Conservation (phyloP, 1,284 basidiomycete species). For the Rhodotorula sp. region DNA sequence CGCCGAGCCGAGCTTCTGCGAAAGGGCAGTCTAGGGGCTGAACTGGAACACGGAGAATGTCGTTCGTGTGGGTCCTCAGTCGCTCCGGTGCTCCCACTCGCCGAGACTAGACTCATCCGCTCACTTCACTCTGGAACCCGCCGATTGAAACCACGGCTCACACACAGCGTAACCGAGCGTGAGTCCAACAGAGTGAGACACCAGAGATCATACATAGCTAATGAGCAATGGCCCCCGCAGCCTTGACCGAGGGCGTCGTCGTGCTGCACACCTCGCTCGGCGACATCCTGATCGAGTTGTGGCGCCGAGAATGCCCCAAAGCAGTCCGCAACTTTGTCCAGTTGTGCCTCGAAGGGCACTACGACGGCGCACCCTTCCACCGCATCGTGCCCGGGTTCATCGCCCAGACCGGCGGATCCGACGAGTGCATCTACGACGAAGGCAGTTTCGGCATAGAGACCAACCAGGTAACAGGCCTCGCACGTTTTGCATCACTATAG, state of each 20-base stretch:
- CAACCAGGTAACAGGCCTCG: constrained; percentile 24
- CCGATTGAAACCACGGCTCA: too few species aligned
- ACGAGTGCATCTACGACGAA: constrained; percentile 51
- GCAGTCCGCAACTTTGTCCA: constrained; percentile 70
- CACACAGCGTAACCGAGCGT: constrained; percentile 37
- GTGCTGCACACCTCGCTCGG: constrained; percentile 86
- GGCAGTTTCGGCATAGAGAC: constrained; percentile 42
- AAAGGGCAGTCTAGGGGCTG: too few species aligned
- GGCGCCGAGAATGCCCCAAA: constrained; percentile 91
- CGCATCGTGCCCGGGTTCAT: constrained; percentile 50
- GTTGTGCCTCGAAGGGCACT: constrained; percentile 62
- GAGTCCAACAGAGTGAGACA: neutral
- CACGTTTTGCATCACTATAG: too few species aligned
- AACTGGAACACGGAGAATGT: neutral
- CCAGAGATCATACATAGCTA: neutral
- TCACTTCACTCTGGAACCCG: neutral
- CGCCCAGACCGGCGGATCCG: constrained; percentile 64
- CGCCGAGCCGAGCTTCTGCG: too few species aligned
- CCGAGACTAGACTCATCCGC: neutral
- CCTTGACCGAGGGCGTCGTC: constrained; percentile 53
- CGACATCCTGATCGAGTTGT: constrained; percentile 84
- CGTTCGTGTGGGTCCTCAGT: neutral
- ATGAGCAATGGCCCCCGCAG: neutral
- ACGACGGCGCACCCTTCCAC: constrained; percentile 91
- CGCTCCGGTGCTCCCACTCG: neutral